Conservation (phyloP, 306 rosid species). For the peach (Prunus persica) region DNA sequence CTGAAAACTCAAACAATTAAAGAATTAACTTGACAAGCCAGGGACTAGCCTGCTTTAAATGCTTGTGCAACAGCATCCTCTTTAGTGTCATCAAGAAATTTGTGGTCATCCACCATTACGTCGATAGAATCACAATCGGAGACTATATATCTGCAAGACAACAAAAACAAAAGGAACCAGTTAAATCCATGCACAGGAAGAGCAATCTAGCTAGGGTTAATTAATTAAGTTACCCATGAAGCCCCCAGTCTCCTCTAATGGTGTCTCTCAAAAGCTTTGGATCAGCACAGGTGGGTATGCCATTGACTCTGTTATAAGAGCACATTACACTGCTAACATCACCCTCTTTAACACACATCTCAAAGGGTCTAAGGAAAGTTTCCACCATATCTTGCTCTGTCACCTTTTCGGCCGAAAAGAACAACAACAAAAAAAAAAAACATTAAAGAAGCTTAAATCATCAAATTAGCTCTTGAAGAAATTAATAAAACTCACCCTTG, state of each 20-base stretch:
- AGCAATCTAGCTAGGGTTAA: too few relatives aligned
- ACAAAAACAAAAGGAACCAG: too few relatives aligned
- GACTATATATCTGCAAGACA: slow-evolving; percentile 11
- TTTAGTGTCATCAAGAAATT: not conserved
- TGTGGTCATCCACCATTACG: slow-evolving; percentile 11
- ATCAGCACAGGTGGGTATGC: slow-evolving; percentile 23
- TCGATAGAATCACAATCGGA: slow-evolving; percentile 26
- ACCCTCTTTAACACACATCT: slow-evolving; percentile 23
- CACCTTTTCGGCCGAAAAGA: not conserved
- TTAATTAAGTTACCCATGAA: slow-evolving; percentile 6
- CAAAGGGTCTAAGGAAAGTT: slow-evolving; percentile 14
- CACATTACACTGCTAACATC: slow-evolving; percentile 30
- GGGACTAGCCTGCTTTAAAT: slow-evolving; percentile 12
- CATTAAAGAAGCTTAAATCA: not conserved
- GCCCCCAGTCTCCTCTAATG: slow-evolving; percentile 21
- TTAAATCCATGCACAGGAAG: too few relatives aligned
- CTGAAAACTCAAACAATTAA: too few relatives aligned
- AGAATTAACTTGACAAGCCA: too few relatives aligned
- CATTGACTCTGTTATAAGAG: slow-evolving; percentile 7
- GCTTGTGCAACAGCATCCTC: slow-evolving; percentile 20
- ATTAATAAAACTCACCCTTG: not conserved
- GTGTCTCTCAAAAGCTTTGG: slow-evolving; percentile 11
- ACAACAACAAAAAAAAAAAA: not conserved
- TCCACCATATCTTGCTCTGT: slow-evolving; percentile 17
- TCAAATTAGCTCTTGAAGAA: not conserved